These are phyloP conservation scores for Amphicarpaea edgeworthii DNA, from an alignment of 306 rosid genomes.

Conservation along the genomic window DNA sequence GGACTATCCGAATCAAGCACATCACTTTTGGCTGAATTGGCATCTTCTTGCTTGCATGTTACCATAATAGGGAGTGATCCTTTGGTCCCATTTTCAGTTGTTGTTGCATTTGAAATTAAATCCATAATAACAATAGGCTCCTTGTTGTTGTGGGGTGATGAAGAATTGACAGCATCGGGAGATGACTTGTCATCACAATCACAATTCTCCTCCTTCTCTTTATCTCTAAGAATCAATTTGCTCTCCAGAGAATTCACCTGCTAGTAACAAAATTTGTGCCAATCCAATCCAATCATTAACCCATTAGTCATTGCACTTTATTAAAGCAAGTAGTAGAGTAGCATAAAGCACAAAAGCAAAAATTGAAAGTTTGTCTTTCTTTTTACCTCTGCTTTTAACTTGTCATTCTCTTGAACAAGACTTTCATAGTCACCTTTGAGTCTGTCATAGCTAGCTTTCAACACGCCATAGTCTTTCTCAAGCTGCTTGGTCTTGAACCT, in stretches of 20 bases:
- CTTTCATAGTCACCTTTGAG: slow-evolving; percentile 70
- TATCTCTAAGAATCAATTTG: slow-evolving; percentile 54
- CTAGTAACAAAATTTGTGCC: background rate
- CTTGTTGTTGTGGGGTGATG: slow-evolving; percentile 46
- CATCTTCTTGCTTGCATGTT: slow-evolving; percentile 78
- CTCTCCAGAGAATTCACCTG: slow-evolving; percentile 76
- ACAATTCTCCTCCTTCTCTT: slow-evolving; percentile 56
- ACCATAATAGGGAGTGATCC: slow-evolving; percentile 50
- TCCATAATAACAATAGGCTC: slow-evolving; percentile 47
- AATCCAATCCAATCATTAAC: slow-evolving; percentile 47
- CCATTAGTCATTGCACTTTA: slow-evolving; percentile 45
- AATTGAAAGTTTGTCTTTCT: background rate
- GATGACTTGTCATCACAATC: slow-evolving; percentile 53
- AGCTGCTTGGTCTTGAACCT: slow-evolving; percentile 83
- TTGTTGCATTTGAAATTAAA: slow-evolving; percentile 48
- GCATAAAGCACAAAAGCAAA: slow-evolving; percentile 44
- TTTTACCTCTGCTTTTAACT: slow-evolving; percentile 71
- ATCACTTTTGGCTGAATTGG: slow-evolving; percentile 84
- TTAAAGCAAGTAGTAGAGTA: slow-evolving; percentile 23
- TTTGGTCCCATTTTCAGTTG: slow-evolving; percentile 52
- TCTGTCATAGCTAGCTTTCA: slow-evolving; percentile 66
- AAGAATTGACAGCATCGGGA: slow-evolving; percentile 54
- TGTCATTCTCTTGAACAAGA: slow-evolving; percentile 65
- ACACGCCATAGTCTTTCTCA: slow-evolving; percentile 71
- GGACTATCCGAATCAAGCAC: slow-evolving; percentile 78